Evolutionary conservation across 225 moss, liverwort and hornwort genomes (phyloP).

Genomic region (Climacium dendroides): DNA sequence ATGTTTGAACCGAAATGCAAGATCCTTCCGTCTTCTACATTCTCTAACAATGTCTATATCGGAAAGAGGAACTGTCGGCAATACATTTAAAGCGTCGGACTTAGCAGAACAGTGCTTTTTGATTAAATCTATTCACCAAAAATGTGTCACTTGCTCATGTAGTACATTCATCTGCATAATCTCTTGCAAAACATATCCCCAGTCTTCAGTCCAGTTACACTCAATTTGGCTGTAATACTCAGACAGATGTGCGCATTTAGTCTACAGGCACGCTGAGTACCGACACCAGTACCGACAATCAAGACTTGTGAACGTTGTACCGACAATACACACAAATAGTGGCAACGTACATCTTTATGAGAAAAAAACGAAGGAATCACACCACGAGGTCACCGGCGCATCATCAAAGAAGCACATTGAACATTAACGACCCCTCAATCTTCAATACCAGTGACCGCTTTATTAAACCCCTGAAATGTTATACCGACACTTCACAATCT

Average conservation of each 20-base stretch:
- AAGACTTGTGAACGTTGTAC: neutral
- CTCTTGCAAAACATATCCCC: neutral
- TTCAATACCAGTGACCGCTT: neutral
- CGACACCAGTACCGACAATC: neutral
- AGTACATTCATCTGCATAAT: neutral
- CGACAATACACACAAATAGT: neutral
- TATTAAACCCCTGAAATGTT: neutral
- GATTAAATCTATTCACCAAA: neutral
- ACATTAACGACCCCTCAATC: neutral
- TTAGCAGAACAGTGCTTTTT: neutral
- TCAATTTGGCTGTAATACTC: neutral
- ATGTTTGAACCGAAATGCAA: neutral
- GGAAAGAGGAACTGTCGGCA: neutral
- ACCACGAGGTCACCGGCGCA: neutral
- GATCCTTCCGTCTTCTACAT: neutral
- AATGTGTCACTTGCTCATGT: neutral
- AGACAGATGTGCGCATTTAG: neutral
- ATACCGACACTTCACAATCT: neutral
- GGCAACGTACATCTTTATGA: neutral
- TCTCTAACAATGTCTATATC: neutral
- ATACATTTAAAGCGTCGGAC: too few species aligned
- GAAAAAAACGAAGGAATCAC: neutral
- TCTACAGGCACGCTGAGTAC: neutral
- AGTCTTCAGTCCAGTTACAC: neutral
- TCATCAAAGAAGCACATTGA: neutral